A percentile compares a stretch with the other conserved stretches of the same genome.
Conservation (phyloP, 2,329 filamentous ascomycete species). For the Trichoderma atroviride region DNA sequence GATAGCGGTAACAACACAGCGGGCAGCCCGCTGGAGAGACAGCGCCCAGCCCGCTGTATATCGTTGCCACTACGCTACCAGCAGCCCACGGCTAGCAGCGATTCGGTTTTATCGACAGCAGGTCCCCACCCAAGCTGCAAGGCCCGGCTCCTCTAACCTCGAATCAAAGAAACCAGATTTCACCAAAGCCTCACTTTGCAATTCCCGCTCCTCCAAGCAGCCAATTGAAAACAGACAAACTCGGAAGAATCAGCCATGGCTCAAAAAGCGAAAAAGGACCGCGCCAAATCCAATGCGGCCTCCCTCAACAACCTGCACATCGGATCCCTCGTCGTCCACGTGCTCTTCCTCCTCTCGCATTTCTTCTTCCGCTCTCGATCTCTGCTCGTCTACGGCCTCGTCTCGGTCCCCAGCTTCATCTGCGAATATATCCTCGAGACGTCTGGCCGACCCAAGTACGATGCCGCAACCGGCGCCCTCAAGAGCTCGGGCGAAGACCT, state of each 20-base stretch:
- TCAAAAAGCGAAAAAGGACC: conserved; percentile 65
- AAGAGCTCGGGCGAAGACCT: conserved; percentile 84
- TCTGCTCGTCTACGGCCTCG: conserved; percentile 67
- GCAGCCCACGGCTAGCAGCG: conserved; percentile 5
- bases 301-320: conserved; percentile 81
- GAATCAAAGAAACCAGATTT: conserved; percentile 20
- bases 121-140: background rate
- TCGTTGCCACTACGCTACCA: background rate
- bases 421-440: conserved; percentile 87
- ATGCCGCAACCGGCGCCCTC: conserved; percentile 65
- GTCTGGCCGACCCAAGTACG: conserved; percentile 76
- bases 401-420: conserved; percentile 73
- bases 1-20: background rate
- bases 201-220: background rate
- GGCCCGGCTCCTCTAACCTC: background rate
- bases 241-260: conserved; percentile 49
- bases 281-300: conserved; percentile 75
- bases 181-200: background rate
- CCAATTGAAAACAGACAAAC: background rate
- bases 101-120: background rate
- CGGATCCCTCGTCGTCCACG: conserved; percentile 71
- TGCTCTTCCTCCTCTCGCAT: conserved; percentile 72
- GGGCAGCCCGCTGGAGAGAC: conserved; percentile 4
- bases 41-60: conserved; percentile 1
- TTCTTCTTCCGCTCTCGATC: conserved; percentile 67